Base-by-base conservation (phyloP, 2,329 filamentous ascomycete species). In the Pseudogymnoascus sp. region DNA sequence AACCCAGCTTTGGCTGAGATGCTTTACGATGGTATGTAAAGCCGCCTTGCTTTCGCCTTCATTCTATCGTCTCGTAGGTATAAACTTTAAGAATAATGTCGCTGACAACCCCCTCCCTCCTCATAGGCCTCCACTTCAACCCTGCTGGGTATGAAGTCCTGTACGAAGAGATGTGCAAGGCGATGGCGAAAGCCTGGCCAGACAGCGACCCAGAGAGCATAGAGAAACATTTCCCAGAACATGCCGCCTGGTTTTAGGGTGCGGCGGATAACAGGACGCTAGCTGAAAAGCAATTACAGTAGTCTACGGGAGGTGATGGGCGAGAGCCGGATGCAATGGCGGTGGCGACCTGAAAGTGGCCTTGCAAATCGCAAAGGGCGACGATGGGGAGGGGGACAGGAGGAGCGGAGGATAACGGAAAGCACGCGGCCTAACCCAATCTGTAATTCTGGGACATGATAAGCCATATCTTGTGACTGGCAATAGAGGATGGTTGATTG, bases 101-200 rank as follows among this genome's bases (percentile, higher is more conserved):
- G 77, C 81, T 64, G 5, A 56, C 10, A 56, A 25, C 18, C 46
- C 46, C 7, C 69, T 75, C 37, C 77, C 86, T 63, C 73, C n/a
- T 87, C n/a, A 84, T 86, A 65, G 84, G 84, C 0, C 73, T 87
- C 64, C 84, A 87, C 71, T 76, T 86, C 74, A 81, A 77, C 64
- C 79, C 80, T 34, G 76, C 80, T 63, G 79, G 78, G 1, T 87
- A 87, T 68, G 76, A 70, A 59, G 73, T 85, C 59, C 78, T 87
- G 59, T 84, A 77, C 67, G 76, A 80, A 5, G 69, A 77, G 38
- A 72, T 86, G 25, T 67, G 73, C 66, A 75, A 77, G n/a, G 78
- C 82, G 63, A 77, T 86, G 62, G 78, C 77, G 2, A 71, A 76
- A 38, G 76, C 78, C 44, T 80, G 76, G 73, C 70, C 73, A 8